Base-by-base conservation (phyloP, 1,139 yeast genomes). In the Candida anutae region DNA sequence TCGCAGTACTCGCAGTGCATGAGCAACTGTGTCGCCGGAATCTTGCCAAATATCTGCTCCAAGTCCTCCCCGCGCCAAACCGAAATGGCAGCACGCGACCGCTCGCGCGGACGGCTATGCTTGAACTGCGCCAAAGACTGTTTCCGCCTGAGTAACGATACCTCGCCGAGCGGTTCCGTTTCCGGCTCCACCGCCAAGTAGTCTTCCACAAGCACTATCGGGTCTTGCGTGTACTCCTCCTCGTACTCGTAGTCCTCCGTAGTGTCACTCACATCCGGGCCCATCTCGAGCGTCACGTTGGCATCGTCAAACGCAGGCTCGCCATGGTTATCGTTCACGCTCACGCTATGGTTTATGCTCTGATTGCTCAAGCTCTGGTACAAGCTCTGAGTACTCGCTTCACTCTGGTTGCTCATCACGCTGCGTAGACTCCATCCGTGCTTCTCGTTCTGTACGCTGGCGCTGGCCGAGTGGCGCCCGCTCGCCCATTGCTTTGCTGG, bases 1-100 rank as follows among this genome's bases (percentile, higher is more conserved):
- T 77, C 82, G 46, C 87, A 78, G 10, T 77, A 55, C 15, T 76
- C 74, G 44, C 87, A 78, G 43, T 71, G 62, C 38, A 71, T 73
- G 30, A 77, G 46, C 16, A 53, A 40, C 27, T 58, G 60, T 8
- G 58, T 38, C 5, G 68, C 68, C 0, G 68, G 69, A 16, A 62
- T 48, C 28, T 52, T 48, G 14, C 69, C 69, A 39, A 62, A 62
- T 12, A 64, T 56, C 27, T 56, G 61, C 37, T 62, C 63, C 22
- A 61, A 38, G 33, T 62, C 50, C 25, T 59, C 64, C 6, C 36
- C 27, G 12, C 11, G 15, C 11, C 11, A 21, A 11, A 21, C 24
- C 4, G 47, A 39, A 3, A 37, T 35, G 16, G 45, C 31, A 14
- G 45, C 23, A 24, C 37, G 42, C 3, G 26, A 22, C 26, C 28